phyloP scores from a whole-genome alignment of 169 alveolate genomes.

The Cryptosporidium ubiquitum region DNA sequence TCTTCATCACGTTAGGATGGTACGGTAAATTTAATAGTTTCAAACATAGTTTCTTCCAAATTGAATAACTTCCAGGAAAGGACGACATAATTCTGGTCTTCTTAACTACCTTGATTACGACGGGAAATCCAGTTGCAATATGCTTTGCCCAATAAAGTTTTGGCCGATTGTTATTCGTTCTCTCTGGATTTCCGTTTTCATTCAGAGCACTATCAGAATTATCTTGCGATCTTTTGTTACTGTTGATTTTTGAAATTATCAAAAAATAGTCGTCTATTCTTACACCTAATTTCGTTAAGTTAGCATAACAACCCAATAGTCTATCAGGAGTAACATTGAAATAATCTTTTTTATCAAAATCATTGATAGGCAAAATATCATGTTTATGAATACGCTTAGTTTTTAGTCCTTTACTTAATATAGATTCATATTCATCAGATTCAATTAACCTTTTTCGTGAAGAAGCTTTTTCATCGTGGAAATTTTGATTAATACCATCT shows the following conservation, averaged over 20 bases:
- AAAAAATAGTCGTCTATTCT: conserved; percentile 48
- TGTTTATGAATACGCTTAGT: conserved; percentile 11
- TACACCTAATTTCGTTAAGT: conserved; percentile 44
- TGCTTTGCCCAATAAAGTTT: conserved; percentile 72
- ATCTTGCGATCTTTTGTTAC: conserved; percentile 62
- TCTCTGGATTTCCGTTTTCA: conserved; percentile 2
- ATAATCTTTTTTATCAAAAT: neutral
- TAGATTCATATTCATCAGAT: neutral
- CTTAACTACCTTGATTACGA: conserved; percentile 63
- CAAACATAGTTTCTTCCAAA: conserved; percentile 87
- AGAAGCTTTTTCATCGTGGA: neutral
- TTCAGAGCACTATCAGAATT: neutral
- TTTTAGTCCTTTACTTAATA: neutral
- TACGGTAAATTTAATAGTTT: conserved; percentile 83
- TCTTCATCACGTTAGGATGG: conserved; percentile 85
- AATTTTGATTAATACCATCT: neutral
- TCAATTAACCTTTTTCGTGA: conserved; percentile 3
- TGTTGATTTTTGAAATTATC: conserved; percentile 22
- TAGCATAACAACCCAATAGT: conserved; percentile 45
- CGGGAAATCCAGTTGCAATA: conserved; percentile 72
- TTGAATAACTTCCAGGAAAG: conserved; percentile 51
- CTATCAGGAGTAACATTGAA: conserved; percentile 40
- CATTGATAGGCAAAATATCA: neutral
- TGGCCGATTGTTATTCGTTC: conserved; percentile 32
- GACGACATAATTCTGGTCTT: conserved; percentile 65